Conservation (phyloP, 495 filamentous ascomycete genomes). For the Xylaria castorea region DNA sequence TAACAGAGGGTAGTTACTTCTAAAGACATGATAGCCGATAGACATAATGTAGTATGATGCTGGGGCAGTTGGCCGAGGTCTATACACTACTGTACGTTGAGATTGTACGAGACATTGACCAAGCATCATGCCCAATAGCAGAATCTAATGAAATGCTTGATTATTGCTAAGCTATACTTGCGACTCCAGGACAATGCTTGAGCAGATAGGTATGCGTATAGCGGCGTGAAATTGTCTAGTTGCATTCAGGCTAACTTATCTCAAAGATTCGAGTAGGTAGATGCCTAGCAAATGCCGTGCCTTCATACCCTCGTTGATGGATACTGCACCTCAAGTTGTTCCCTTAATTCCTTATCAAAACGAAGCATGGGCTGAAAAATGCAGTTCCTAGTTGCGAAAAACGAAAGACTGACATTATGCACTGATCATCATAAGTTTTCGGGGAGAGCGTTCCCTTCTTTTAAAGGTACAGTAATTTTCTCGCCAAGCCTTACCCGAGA, state of each 20-base stretch:
- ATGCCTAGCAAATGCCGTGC: not conserved
- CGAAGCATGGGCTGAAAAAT: not conserved
- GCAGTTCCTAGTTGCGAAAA: not conserved
- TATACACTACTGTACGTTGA: not conserved
- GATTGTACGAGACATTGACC: too few relatives aligned
- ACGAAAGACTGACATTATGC: not conserved
- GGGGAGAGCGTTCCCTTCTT: not conserved
- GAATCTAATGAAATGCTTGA: too few relatives aligned
- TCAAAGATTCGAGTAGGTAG: not conserved
- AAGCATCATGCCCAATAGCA: too few relatives aligned
- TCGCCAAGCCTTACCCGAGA: slow-evolving; percentile 3
- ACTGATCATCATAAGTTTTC: not conserved
- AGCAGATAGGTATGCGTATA: not conserved
- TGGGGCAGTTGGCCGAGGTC: not conserved
- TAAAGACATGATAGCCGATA: not conserved
- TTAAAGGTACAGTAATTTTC: not conserved
- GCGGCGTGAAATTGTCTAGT: not conserved
- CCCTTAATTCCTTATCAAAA: not conserved
- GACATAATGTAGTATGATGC: not conserved
- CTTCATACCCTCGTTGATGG: not conserved
- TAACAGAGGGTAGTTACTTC: not conserved
- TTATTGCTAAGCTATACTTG: not conserved
- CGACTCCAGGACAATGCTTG: not conserved
- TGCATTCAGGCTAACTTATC: not conserved
- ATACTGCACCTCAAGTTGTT: not conserved